These are phyloP conservation scores for Orobanche coerulescens DNA, from an alignment of 257 asterid genomes.

Conservation along the genomic window DNA sequence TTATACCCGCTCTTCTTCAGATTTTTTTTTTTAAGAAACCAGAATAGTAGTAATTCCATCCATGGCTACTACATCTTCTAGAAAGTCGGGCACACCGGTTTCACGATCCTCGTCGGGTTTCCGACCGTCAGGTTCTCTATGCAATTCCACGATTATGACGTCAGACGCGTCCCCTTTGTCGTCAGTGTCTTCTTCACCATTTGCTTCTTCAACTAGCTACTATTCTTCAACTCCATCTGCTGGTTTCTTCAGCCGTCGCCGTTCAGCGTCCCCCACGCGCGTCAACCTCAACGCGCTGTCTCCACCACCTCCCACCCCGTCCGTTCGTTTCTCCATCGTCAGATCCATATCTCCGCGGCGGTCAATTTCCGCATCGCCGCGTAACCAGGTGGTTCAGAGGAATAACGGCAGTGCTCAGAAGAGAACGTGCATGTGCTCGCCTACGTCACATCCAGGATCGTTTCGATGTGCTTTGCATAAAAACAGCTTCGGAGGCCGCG, in stretches of 20 bases:
- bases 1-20: background rate
- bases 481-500: slow-evolving; percentile 31
- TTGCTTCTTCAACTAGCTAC: slow-evolving; percentile 44
- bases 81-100: slow-evolving; percentile 46
- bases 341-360: slow-evolving; percentile 74
- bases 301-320: slow-evolving; percentile 44
- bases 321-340: slow-evolving; percentile 66
- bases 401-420: slow-evolving; percentile 31
- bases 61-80: slow-evolving; percentile 54
- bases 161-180: slow-evolving; percentile 31
- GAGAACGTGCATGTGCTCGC: slow-evolving; percentile 84
- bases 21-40: background rate
- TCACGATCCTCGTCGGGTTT: slow-evolving; percentile 30
- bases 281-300: slow-evolving; percentile 63
- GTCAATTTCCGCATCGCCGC: slow-evolving; percentile 45
- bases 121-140: slow-evolving; percentile 39
- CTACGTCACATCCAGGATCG: slow-evolving; percentile 86
- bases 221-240: slow-evolving; percentile 37
- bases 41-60: background rate
- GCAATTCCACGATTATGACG: slow-evolving; percentile 20
- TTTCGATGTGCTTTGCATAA: slow-evolving; percentile 83
- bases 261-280: slow-evolving; percentile 80
- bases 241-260: slow-evolving; percentile 36
- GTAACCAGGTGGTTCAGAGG: slow-evolving; percentile 55
- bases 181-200: slow-evolving; percentile 26